Evolutionary conservation across 768 basidiomycete species (phyloP), one percentile per base, ranked within the genome.

Genomic region (Suillus ampliporus): DNA sequence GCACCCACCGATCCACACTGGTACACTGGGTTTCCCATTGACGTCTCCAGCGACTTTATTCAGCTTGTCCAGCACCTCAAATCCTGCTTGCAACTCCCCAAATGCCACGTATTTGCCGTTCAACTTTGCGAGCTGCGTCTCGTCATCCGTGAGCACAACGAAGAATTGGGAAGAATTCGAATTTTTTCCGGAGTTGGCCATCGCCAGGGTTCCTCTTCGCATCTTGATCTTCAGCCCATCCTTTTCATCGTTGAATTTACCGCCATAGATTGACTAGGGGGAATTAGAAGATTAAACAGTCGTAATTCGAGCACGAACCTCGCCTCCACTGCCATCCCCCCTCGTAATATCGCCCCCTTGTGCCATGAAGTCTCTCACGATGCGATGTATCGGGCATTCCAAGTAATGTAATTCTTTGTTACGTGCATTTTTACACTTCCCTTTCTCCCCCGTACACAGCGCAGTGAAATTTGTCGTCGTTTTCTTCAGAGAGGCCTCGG

Each of bases 321-420:
- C 84, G 15, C 85, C 85, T 1, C 84, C 83, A 57, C 77, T 80
- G 38, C 84, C 85, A 66, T 86, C 85, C 6, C 79, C 78, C 48
- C 84, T 69, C 23, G 83, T 84, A 43, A 85, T 73, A 66, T 86
- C 84, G 7, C 84, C 84, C n/a, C 82, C 81, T 66, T 87, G 84
- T 1, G 81, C 80, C 5, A 85, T 76, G 57, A 84, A 86, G 15
- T 76, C 83, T 64, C 76, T 74, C 50, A 81, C 78, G 65, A 83
- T 74, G 11, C 83, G 74, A 70, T 84, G 84, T 1, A 86, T 74
- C 34, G 79, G 80, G 41, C 73, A 77, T 3, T 73, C 78, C 41
- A 76, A 50, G 66, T 84, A 86, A 63, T 78, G 77, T 57, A 85
- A 69, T 38, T 68, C 76, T 69, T 80, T 82, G 63, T 82, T 81